These are phyloP conservation scores for Acephala macrosclerotiorum DNA, from an alignment of 2,329 filamentous ascomycete genomes.

Conservation along the genomic window DNA sequence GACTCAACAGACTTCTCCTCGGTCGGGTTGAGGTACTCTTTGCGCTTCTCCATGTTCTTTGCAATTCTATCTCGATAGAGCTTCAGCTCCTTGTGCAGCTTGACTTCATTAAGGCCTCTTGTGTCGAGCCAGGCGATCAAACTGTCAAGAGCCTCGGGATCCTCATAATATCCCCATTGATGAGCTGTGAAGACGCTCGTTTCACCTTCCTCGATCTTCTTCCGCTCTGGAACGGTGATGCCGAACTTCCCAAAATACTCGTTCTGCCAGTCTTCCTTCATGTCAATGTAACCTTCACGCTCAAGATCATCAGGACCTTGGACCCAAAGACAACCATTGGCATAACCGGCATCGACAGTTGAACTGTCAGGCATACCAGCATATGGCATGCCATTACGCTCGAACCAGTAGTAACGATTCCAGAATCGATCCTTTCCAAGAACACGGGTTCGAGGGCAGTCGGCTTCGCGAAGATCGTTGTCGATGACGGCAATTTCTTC, in stretches of 20 bases:
- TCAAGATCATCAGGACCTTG: constrained; percentile 94
- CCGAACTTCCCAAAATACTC: constrained; percentile 80
- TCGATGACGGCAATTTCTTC: constrained; percentile 86
- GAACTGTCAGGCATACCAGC: constrained; percentile 87
- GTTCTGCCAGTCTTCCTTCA: constrained; percentile 72
- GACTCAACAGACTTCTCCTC: constrained; percentile 54
- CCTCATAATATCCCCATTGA: constrained; percentile 93
- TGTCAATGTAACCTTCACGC: constrained; percentile 83
- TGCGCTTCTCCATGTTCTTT: constrained; percentile 81
- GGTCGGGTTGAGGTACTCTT: constrained; percentile 69
- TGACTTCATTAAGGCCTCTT: constrained; percentile 84
- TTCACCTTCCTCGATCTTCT: constrained; percentile 82
- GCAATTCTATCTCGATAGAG: constrained; percentile 78
- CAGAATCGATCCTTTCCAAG: constrained; percentile 96
- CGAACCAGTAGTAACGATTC: constrained; percentile 99
- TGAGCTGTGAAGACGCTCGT: constrained; percentile 78
- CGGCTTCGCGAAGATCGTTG: constrained; percentile 90
- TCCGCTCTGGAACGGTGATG: constrained; percentile 85
- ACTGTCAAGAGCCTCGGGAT: constrained; percentile 77
- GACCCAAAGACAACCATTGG: constrained; percentile 95
- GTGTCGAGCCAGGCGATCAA: constrained; percentile 90
- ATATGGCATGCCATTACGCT: constrained; percentile 97
- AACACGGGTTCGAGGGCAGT: constrained; percentile 88
- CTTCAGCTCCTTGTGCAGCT: constrained; percentile 85
- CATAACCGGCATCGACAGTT: constrained; percentile 85